Percentiles rank a stretch among this genome's conserved stretches.
phyloP scores from a whole-genome alignment of 768 basidiomycete genomes.

The Psilocybe cubensis region DNA sequence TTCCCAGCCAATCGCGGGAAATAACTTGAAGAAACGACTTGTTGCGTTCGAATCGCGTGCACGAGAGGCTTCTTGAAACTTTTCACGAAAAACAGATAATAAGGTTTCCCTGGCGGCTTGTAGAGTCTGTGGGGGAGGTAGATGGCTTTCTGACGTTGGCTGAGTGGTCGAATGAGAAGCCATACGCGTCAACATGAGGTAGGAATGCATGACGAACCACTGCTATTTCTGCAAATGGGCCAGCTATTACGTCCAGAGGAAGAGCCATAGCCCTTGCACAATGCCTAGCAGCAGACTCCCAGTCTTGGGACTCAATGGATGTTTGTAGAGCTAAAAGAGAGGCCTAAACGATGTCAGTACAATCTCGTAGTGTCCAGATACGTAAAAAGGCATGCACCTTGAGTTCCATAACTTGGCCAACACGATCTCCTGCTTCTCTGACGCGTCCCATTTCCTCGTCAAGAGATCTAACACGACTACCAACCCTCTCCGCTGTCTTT shows the following conservation, averaged over 20 bases:
- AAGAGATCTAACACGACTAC: conserved; percentile 85
- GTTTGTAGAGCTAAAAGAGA: conserved; percentile 54
- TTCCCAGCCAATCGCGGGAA: conserved; percentile 95
- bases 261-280: conserved; percentile 91
- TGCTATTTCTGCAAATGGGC: conserved; percentile 82
- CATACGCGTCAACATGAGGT: not conserved
- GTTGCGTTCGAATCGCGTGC: conserved; percentile 85
- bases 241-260: conserved; percentile 75
- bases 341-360: conserved; percentile 29
- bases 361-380: not conserved
- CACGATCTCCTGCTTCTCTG: conserved; percentile 86
- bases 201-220: conserved; percentile 62
- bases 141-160: conserved; percentile 90
- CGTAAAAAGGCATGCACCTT: conserved; percentile 60
- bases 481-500: conserved; percentile 83
- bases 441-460: conserved; percentile 95
- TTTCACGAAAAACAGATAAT: conserved; percentile 73
- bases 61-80: conserved; percentile 82
- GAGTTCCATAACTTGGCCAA: conserved; percentile 92
- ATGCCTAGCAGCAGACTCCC: conserved; percentile 93
- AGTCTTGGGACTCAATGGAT: conserved; percentile 86
- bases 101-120: conserved; percentile 75
- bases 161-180: conserved; percentile 35
- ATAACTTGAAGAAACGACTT: conserved; percentile 95
- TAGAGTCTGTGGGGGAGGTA: conserved; percentile 85